Percentiles rank a stretch among this genome's conserved stretches.
Conservation (phyloP, 352 stramenopile species). For the Peronospora destructor region DNA sequence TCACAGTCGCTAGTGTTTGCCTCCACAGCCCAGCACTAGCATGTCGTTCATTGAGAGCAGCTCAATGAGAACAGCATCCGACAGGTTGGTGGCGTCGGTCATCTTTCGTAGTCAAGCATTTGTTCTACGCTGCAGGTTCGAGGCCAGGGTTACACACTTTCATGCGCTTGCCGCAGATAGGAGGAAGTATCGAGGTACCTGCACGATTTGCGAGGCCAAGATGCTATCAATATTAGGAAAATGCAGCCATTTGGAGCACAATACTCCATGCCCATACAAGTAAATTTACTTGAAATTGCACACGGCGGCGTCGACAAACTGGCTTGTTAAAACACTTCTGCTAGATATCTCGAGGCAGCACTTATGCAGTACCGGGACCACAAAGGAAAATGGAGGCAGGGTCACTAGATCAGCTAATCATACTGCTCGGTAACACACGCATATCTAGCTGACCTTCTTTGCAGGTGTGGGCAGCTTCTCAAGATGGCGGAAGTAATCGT, state of each 20-base stretch:
- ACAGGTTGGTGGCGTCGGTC: constrained; percentile 9
- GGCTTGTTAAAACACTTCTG: not conserved
- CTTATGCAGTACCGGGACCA: not conserved
- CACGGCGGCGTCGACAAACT: too few relatives aligned
- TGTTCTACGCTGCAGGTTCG: too few relatives aligned
- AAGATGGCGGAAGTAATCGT: constrained; percentile 78
- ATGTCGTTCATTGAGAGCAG: constrained; percentile 42
- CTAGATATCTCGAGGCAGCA: not conserved
- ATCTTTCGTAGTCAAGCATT: constrained; percentile 8
- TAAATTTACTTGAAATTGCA: not conserved
- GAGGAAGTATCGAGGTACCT: not conserved
- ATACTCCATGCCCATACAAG: not conserved
- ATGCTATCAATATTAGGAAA: not conserved
- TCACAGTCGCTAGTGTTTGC: not conserved
- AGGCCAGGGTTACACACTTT: not conserved
- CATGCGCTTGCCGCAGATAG: not conserved
- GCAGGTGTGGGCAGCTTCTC: constrained; percentile 47
- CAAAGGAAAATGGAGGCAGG: not conserved
- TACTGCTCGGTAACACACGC: not conserved
- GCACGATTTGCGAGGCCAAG: constrained; percentile 12
- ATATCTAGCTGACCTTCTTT: constrained; percentile 41
- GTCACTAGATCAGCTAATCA: not conserved
- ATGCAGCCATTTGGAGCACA: not conserved
- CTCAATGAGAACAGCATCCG: constrained; percentile 23
- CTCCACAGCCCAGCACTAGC: constrained; percentile 39